Percentiles rank a stretch among this genome's conserved stretches.
Conservation (phyloP, 176 grass and related monocot species). For the Musa acuminata region DNA sequence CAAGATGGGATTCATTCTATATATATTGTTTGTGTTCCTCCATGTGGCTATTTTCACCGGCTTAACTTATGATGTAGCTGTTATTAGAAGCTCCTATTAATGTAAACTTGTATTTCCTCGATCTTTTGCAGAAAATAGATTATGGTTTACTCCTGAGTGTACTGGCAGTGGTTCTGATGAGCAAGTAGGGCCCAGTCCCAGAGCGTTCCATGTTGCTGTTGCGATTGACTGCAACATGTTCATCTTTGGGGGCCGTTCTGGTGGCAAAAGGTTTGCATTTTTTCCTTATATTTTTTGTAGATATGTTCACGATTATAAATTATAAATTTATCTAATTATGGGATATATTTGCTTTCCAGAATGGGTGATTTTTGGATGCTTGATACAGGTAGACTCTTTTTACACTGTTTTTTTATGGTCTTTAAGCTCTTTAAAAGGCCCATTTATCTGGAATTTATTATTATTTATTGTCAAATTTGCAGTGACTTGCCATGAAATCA, state of each 20-base stretch:
- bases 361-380: conserved; percentile 99
- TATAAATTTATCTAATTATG: conserved; percentile 4
- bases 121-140: conserved; percentile 54
- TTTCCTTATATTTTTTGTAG: conserved; percentile 20
- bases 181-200: conserved; percentile 58
- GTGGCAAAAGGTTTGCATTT: conserved; percentile 55
- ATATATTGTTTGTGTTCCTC: not conserved
- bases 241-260: conserved; percentile 70
- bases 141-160: conserved; percentile 93
- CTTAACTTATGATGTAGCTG: too few species aligned
- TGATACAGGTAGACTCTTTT: conserved; percentile 51
- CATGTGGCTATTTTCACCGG: too few species aligned
- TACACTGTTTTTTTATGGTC: not conserved
- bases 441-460: not conserved
- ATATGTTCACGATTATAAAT: not conserved
- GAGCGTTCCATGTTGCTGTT: conserved; percentile 79
- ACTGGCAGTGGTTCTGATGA: conserved; percentile 50
- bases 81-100: too few species aligned
- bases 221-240: conserved; percentile 14
- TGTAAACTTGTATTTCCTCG: not conserved
- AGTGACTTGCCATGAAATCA: not conserved
- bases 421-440: not conserved
- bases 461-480: not conserved
- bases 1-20: not conserved
- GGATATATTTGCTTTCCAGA: conserved; percentile 26